Evolutionary conservation across 768 basidiomycete species (phyloP), one percentile per base, ranked within the genome.

Genomic region (Mycena polygramma): DNA sequence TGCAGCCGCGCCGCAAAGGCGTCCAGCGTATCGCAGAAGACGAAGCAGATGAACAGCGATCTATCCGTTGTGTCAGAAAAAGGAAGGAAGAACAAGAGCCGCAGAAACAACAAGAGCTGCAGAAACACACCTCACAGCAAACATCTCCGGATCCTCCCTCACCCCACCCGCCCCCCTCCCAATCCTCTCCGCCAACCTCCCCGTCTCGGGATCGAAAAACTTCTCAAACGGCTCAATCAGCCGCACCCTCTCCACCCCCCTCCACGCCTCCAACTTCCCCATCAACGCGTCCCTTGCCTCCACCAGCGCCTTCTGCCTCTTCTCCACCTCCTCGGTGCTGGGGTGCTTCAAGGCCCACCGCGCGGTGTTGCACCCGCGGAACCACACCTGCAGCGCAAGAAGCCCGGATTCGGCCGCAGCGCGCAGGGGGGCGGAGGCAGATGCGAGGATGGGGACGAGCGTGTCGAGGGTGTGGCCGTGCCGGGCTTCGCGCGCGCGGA

Each of bases 21-120:
- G 30, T 85, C 81, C 13, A 87, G 71, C 36, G 83, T 79, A 63
- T 83, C 83, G 46, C 81, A 81, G 74, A 85, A 86, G 1, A 86
- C 84, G 63, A 86, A 86, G 54, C 84, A 84, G 17, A 83, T 77
- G 63, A 82, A 87, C 4, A 87, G 77, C 4, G 86, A 84, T 39
- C 85, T 85, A 22, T 30, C n/a, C n/a, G n/a, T n/a, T n/a, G n/a
- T n/a, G n/a, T n/a, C n/a, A n/a, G n/a, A n/a, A n/a, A n/a, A n/a
- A n/a, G n/a, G 19, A 55, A 55, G 20, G 7, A 6, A 24, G 30
- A 52, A 10, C 19, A 4, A 36, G 37, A 37, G 20, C 39, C 39
- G 39, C 7, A 36, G 15, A 49, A 48, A 20, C 35, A 48, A 41
- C n/a, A n/a, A n/a, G n/a, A n/a, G n/a, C n/a, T n/a, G n/a, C n/a